These are phyloP conservation scores for Fusarium algeriense DNA, from an alignment of 2,329 filamentous ascomycete species.

Conservation along the genomic window DNA sequence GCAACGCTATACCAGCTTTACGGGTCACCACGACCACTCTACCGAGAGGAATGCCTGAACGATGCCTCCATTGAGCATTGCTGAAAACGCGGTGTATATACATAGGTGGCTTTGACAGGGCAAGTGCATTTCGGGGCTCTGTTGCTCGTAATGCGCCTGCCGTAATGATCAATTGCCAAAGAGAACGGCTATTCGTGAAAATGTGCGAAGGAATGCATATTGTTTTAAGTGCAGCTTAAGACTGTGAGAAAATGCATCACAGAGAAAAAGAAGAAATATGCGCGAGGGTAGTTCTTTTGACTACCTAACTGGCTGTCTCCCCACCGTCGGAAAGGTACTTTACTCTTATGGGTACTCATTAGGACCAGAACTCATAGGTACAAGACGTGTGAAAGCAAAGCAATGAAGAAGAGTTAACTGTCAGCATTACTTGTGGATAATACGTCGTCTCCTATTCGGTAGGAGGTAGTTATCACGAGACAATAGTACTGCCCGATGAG, in stretches of 20 bases:
- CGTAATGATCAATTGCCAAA: neutral
- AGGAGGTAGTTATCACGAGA: neutral
- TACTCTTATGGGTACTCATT: neutral
- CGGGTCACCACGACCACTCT: neutral
- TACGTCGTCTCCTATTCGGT: neutral
- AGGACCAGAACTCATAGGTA: neutral
- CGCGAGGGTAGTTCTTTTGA: neutral
- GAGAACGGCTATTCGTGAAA: fast-evolving
- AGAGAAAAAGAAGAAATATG: neutral
- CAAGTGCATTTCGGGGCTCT: too few relatives aligned
- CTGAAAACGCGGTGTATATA: fast-evolving
- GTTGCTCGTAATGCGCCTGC: too few relatives aligned
- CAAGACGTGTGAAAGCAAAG: neutral
- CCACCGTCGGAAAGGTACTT: neutral
- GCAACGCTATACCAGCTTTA: too few relatives aligned
- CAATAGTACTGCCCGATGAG: neutral
- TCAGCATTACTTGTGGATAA: neutral
- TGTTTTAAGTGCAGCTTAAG: neutral
- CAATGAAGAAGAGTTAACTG: neutral
- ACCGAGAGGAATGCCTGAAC: neutral
- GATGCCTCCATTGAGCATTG: neutral
- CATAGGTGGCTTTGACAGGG: too few relatives aligned
- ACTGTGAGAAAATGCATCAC: neutral
- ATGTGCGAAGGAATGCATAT: neutral
- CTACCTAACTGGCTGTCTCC: neutral